Evolutionary conservation across 164 flowering plant genomes (phyloP), one percentile per base, ranked within the genome.

Genomic region (Malania oleifera): DNA sequence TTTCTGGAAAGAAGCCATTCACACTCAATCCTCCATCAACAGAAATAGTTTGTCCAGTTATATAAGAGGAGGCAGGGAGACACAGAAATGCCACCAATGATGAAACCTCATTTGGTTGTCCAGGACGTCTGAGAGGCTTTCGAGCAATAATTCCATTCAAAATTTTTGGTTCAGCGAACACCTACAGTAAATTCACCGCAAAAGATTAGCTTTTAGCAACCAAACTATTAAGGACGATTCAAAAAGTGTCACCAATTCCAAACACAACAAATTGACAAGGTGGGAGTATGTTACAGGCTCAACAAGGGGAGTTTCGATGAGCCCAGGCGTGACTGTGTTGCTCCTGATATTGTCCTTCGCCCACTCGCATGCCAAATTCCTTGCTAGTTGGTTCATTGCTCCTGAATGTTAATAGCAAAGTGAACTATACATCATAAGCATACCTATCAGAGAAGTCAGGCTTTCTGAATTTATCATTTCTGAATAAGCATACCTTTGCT

Each of bases 1-100:
- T n/a, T n/a, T n/a, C n/a, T 7, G 77, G 77, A 60, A 63, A 60
- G 59, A 72, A 78, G 27, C 79, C 82, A 68, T 70, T 68, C 22
- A 77, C 68, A 25, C 80, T 57, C 68, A 45, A 37, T 3, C 70
- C 66, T 13, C 70, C 70, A 29, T 66, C 70, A 28, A 60, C 65
- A 15, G 38, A 24, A 17, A 66, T 60, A 38, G n/a, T 23, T 37
- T 66, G 70, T 18, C 70, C 70, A 18, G 54, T 66, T 8, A 66
- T 60, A 35, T 60, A 66, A 11, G 65, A 45, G 11, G 70, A 38
- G 7, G 65, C 59, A 1, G 70, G 70, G 0, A 66, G 56, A 38
- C 70, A 66, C 17, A 66, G 65, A 23, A 53, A 66, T 17, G 60
- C 65, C 27, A 66, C 70, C 55, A 60, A 19, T 29, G 70, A 52